phyloP scores from a whole-genome alignment of 1,284 basidiomycete genomes.

The Salmacisia buchloeana region DNA sequence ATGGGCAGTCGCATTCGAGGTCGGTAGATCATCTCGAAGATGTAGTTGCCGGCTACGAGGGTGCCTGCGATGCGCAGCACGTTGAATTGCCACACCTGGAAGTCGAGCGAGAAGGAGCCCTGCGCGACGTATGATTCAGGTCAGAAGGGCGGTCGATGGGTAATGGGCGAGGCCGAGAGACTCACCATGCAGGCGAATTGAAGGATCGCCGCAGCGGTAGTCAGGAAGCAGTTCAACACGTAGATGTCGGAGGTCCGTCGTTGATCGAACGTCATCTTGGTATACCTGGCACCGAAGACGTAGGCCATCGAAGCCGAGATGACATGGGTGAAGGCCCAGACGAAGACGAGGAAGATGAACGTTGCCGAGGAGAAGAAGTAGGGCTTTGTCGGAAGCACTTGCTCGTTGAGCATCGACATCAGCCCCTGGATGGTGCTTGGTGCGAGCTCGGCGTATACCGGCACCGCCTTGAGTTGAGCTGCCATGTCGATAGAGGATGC shows the following conservation, averaged over 20 bases:
- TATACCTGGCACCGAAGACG: not conserved
- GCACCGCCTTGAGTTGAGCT: not conserved
- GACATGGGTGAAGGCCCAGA: constrained; percentile 3
- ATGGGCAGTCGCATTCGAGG: constrained; percentile 23
- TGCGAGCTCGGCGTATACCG: not conserved
- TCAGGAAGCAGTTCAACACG: constrained; percentile 5
- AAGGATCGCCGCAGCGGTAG: not conserved
- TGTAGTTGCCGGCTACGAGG: constrained; percentile 21
- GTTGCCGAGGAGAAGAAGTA: constrained; percentile 7
- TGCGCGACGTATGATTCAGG: too few relatives aligned
- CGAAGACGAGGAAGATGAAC: constrained; percentile 6
- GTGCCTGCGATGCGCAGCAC: constrained; percentile 5
- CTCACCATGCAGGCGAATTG: not conserved
- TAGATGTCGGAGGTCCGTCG: constrained; percentile 7
- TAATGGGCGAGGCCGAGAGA: too few relatives aligned
- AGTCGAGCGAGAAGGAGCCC: not conserved
- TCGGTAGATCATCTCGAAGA: constrained; percentile 29
- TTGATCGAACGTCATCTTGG: constrained; percentile 2
- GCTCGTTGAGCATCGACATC: constrained; percentile 1
- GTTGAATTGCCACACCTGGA: not conserved
- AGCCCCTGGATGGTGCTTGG: not conserved
- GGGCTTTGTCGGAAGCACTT: not conserved
- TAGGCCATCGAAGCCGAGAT: not conserved
- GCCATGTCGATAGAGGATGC: too few relatives aligned
- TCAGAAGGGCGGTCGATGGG: too few relatives aligned